Percentiles rank a stretch among this genome's conserved stretches.
Evolutionary conservation across 1,139 yeast genomes (phyloP).

Genomic region (Magnusiomyces suaveolens): DNA sequence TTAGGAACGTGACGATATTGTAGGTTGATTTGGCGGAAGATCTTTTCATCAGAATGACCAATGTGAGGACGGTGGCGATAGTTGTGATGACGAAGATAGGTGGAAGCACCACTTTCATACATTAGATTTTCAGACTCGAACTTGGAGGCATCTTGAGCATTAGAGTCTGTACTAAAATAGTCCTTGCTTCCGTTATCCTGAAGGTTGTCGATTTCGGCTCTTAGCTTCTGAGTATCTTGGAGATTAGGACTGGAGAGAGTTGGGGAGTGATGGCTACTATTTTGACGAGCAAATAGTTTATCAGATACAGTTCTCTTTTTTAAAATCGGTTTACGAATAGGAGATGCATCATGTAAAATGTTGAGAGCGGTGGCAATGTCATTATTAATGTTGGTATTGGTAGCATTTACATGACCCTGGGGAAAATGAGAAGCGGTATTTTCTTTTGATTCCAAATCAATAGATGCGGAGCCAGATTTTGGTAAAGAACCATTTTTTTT

Average conservation of each 20-base stretch:
- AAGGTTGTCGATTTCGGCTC: no score
- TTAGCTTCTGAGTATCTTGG: not conserved
- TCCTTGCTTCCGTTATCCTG: no score
- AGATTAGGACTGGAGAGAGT: conserved; percentile 4
- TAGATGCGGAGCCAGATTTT: not conserved
- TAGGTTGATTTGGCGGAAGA: conserved; percentile 28
- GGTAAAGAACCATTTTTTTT: not conserved
- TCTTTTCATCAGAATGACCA: conserved; percentile 26
- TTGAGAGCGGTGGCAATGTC: no score
- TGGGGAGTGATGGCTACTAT: conserved; percentile 15
- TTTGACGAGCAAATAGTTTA: conserved; percentile 45
- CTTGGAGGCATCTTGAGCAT: conserved; percentile 13
- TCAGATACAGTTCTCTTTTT: conserved; percentile 76
- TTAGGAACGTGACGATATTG: conserved; percentile 24
- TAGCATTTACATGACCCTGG: no score
- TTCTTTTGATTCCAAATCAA: no score
- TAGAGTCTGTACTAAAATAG: conserved; percentile 10
- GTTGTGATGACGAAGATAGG: conserved; percentile 33
- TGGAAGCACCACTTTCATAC: conserved; percentile 14
- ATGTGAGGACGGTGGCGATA: conserved; percentile 30
- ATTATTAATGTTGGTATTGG: no score
- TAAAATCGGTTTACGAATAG: conserved; percentile 60
- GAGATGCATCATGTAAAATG: no score
- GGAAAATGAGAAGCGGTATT: no score
- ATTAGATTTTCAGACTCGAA: not conserved